phyloP scores from a whole-genome alignment of 495 filamentous ascomycete species.

The Annulohypoxylon bovei region DNA sequence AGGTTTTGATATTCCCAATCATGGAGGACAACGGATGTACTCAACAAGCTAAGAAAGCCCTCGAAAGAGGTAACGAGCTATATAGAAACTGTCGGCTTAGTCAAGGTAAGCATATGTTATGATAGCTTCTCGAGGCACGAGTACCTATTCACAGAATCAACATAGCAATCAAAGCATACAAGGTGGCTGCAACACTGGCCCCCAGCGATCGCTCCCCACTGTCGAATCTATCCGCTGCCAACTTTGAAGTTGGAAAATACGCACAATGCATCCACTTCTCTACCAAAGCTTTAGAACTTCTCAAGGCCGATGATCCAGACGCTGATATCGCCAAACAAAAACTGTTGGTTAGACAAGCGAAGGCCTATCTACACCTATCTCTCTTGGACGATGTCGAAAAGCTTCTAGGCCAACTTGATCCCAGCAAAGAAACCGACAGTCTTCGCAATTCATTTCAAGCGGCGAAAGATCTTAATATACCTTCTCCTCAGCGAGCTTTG shows the following conservation, averaged over 20 bases:
- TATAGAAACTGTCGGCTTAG: slow-evolving; percentile 6
- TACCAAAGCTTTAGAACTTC: slow-evolving; percentile 39
- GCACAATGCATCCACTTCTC: slow-evolving; percentile 34
- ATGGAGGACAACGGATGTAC: neutral
- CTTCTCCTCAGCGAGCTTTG: neutral
- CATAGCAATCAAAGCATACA: slow-evolving; percentile 44
- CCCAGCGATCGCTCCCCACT: slow-evolving; percentile 42
- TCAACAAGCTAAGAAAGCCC: neutral
- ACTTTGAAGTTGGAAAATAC: slow-evolving; percentile 51
- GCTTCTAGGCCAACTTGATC: slow-evolving; percentile 24
- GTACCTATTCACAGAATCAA: neutral
- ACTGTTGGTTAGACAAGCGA: slow-evolving; percentile 43
- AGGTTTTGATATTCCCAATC: no score
- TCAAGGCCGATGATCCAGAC: neutral
- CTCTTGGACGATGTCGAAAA: slow-evolving; percentile 33
- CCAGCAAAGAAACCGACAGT: neutral
- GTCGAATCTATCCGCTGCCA: slow-evolving; percentile 49
- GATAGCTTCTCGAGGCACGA: neutral
- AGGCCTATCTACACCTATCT: slow-evolving; percentile 43
- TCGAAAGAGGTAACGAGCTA: slow-evolving; percentile 12
- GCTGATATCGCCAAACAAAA: slow-evolving; percentile 23
- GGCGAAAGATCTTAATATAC: neutral
- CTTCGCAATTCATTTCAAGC: slow-evolving; percentile 8
- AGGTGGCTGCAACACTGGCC: slow-evolving; percentile 38
- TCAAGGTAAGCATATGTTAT: neutral